Evolutionary conservation across 2,329 filamentous ascomycete genomes (phyloP).

Genomic region (Sporothrix sp.): DNA sequence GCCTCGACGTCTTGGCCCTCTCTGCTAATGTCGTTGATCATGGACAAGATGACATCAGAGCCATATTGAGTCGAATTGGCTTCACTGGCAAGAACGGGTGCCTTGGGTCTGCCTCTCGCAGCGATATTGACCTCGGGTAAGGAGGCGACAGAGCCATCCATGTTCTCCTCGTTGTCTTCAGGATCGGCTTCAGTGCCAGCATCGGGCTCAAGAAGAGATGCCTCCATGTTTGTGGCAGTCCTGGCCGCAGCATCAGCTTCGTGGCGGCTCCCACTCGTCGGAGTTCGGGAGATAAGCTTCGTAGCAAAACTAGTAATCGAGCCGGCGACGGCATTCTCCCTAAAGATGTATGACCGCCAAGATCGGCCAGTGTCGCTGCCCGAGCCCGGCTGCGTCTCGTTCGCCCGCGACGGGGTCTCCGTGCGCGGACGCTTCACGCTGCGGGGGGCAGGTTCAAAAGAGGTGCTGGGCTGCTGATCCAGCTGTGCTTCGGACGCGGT

Average conservation of each 20-base stretch:
- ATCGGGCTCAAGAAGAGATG: not conserved
- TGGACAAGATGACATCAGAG: conserved; percentile 12
- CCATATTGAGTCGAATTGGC: conserved; percentile 13
- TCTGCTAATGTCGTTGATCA: conserved; percentile 13
- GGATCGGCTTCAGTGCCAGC: not conserved
- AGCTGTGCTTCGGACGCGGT: not conserved
- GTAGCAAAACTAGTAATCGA: conserved; percentile 13
- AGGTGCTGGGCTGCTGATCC: not conserved
- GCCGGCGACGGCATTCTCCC: conserved; percentile 13
- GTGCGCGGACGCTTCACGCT: not conserved
- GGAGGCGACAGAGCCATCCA: not conserved
- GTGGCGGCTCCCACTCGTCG: not conserved
- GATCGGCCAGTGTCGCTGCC: conserved; percentile 5
- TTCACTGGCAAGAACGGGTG: conserved; percentile 1
- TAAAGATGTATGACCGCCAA: conserved; percentile 14
- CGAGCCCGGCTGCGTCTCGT: not conserved
- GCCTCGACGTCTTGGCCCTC: conserved; percentile 9
- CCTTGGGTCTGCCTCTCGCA: not conserved
- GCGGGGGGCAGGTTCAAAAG: not conserved
- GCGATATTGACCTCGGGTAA: not conserved
- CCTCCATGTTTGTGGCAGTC: no score
- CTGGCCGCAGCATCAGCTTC: conserved; percentile 10
- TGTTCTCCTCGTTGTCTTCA: no score
- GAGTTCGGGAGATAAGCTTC: conserved; percentile 10
- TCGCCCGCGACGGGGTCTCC: not conserved